Base-by-base conservation (phyloP, 1,139 yeast genomes). In the Insectozyma bohioensis region DNA sequence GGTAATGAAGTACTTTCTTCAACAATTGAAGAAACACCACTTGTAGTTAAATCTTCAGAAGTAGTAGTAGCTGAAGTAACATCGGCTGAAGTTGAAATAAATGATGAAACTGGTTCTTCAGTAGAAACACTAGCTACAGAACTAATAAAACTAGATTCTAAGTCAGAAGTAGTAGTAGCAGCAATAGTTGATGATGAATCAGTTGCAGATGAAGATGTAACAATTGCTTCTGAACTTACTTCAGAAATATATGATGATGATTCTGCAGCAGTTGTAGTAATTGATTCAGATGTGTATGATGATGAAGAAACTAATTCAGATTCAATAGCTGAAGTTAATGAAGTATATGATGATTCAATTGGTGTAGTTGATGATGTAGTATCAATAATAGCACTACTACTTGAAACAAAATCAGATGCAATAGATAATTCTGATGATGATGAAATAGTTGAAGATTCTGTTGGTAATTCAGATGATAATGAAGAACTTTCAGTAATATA, bases 141-240 rank as follows among this genome's bases (percentile, higher is more conserved):
- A n/a, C n/a, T n/a, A n/a, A n/a, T n/a, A n/a, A n/a, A n/a, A n/a
- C n/a, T n/a, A n/a, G n/a, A n/a, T n/a, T n/a, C n/a, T n/a, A n/a
- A n/a, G n/a, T n/a, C n/a, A n/a, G n/a, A n/a, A n/a, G n/a, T n/a
- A n/a, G n/a, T n/a, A n/a, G n/a, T n/a, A n/a, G n/a, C n/a, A n/a
- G 19, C 5, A 17, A 6, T 7, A n/a, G n/a, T n/a, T n/a, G n/a
- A n/a, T n/a, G n/a, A n/a, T n/a, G 30, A 13, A 12, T 18, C 40
- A 23, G 25, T 13, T 12, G 36, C 11, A 13, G 31, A 14, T 15
- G 29, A 4, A 3, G 26, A n/a, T 7, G 18, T 24, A 11, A 23
- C 18, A n/a, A n/a, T 16, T 13, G 26, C n/a, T n/a, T n/a, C n/a
- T n/a, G n/a, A n/a, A n/a, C n/a, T n/a, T n/a, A n/a, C n/a, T n/a